phyloP scores from a whole-genome alignment of 2,329 filamentous ascomycete species.

The Microcyclospora tardicrescens region DNA sequence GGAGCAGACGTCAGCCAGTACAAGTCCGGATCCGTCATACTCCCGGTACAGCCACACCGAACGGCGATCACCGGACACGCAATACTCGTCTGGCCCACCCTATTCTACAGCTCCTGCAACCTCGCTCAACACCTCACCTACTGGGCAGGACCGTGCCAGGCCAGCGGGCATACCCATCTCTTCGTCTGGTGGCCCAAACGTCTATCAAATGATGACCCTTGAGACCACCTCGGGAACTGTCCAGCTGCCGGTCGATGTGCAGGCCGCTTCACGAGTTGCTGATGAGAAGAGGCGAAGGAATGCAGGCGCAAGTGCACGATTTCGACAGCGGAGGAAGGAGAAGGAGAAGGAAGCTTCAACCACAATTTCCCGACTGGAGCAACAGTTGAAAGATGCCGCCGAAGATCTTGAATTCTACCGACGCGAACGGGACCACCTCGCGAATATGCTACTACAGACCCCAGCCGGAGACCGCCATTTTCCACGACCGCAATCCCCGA shows the following conservation, averaged over 20 bases:
- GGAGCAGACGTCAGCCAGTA: slow-evolving; percentile 20
- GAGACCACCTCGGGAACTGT: slow-evolving; percentile 39
- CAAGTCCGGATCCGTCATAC: slow-evolving; percentile 36
- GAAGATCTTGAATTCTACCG: slow-evolving; percentile 63
- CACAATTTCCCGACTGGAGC: slow-evolving; percentile 56
- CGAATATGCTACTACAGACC: slow-evolving; percentile 50
- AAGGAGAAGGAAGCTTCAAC: slow-evolving; percentile 60
- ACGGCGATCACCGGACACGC: slow-evolving; percentile 21
- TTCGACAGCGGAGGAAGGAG: slow-evolving; percentile 69
- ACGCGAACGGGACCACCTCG: slow-evolving; percentile 57
- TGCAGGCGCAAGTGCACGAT: slow-evolving; percentile 71
- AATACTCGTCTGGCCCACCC: slow-evolving; percentile 6
- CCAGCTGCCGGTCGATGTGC: slow-evolving; percentile 61
- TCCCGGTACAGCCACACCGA: slow-evolving; percentile 32
- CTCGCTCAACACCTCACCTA: neutral
- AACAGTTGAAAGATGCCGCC: slow-evolving; percentile 52
- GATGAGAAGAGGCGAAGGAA: slow-evolving; percentile 80
- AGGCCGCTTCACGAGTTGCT: slow-evolving; percentile 67
- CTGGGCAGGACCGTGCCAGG: slow-evolving; percentile 7
- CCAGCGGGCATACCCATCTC: slow-evolving; percentile 33
- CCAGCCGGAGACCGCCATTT: slow-evolving; percentile 38
- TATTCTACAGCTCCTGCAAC: neutral
- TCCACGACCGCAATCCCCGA: slow-evolving; percentile 31
- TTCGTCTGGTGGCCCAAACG: slow-evolving; percentile 32
- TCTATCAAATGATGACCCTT: slow-evolving; percentile 42